These are phyloP conservation scores for Durusdinium trenchii DNA, from an alignment of 73 alveolate species.

Conservation along the genomic window DNA sequence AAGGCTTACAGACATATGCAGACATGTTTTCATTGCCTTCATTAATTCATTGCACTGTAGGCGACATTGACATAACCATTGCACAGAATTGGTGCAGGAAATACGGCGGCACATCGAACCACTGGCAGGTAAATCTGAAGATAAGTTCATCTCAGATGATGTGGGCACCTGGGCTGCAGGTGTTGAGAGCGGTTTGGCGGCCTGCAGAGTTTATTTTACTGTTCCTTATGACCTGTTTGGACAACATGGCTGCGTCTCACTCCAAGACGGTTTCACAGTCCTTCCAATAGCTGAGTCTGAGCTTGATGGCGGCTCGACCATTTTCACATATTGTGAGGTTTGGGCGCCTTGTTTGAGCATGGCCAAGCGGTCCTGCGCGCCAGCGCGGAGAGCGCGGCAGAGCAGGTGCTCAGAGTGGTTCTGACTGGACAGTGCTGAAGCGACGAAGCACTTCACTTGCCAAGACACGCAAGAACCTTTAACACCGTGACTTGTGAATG, in stretches of 20 bases:
- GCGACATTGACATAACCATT: not conserved
- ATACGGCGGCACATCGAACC: conserved; percentile 62
- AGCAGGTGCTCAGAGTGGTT: conserved; percentile 55
- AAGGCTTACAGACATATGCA: not conserved
- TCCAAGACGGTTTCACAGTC: not conserved
- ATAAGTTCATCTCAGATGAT: conserved; percentile 46
- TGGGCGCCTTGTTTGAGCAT: conserved; percentile 65
- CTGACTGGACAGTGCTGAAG: not conserved
- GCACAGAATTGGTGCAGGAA: conserved; percentile 11
- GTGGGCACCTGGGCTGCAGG: conserved; percentile 49
- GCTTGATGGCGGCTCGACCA: not conserved
- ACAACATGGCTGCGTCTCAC: not conserved
- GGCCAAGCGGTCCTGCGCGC: conserved; percentile 94
- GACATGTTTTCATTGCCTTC: not conserved
- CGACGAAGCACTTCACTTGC: not conserved
- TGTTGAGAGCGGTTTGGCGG: not conserved
- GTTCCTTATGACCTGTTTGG: not conserved
- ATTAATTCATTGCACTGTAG: not conserved
- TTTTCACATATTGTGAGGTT: not conserved
- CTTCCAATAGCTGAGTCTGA: not conserved
- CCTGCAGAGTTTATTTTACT: not conserved
- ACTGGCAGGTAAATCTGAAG: conserved; percentile 63
- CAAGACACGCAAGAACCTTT: not conserved
- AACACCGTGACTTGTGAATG: too few relatives aligned
- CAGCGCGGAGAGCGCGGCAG: conserved; percentile 93